Evolutionary conservation across 2,329 filamentous ascomycete genomes (phyloP).

Genomic region (Endothia cerciana): DNA sequence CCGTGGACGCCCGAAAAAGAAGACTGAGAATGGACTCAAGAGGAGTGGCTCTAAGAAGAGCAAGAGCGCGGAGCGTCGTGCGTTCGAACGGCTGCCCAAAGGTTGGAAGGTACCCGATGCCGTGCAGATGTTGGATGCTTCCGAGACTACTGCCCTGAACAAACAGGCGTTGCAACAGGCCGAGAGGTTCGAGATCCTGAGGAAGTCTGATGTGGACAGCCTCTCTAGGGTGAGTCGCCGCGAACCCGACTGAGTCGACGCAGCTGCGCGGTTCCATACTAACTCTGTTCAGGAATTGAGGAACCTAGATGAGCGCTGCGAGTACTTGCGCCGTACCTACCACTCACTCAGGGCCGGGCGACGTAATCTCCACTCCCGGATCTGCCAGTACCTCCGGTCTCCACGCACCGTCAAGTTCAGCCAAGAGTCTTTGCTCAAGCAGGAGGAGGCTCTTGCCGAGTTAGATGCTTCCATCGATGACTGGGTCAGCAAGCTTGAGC

Average conservation of each 20-base stretch:
- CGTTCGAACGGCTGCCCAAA: conserved; percentile 64
- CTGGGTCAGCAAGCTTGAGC: conserved; percentile 79
- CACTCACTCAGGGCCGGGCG: conserved; percentile 75
- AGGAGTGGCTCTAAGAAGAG: conserved; percentile 48
- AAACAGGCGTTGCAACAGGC: conserved; percentile 66
- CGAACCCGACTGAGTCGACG: not conserved
- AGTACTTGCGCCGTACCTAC: conserved; percentile 78
- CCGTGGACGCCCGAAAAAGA: conserved; percentile 62
- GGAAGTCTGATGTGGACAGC: conserved; percentile 63
- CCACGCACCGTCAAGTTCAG: conserved; percentile 73
- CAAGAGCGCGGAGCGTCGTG: conserved; percentile 56
- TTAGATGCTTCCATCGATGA: conserved; percentile 79
- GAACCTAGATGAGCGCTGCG: conserved; percentile 75
- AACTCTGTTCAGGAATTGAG: conserved; percentile 64
- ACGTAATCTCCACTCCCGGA: conserved; percentile 75
- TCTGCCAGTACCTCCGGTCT: conserved; percentile 76
- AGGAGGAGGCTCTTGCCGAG: conserved; percentile 78
- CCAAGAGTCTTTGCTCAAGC: conserved; percentile 74
- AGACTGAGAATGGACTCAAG: conserved; percentile 47
- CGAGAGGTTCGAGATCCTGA: conserved; percentile 66
- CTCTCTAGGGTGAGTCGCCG: conserved; percentile 60
- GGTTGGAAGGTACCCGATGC: conserved; percentile 62
- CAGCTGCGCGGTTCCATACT: not conserved
- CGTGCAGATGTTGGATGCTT: conserved; percentile 47
- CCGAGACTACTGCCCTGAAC: conserved; percentile 56